Base-by-base conservation (phyloP, 352 stramenopile genomes). In the Halophytophthora polymorphica region DNA sequence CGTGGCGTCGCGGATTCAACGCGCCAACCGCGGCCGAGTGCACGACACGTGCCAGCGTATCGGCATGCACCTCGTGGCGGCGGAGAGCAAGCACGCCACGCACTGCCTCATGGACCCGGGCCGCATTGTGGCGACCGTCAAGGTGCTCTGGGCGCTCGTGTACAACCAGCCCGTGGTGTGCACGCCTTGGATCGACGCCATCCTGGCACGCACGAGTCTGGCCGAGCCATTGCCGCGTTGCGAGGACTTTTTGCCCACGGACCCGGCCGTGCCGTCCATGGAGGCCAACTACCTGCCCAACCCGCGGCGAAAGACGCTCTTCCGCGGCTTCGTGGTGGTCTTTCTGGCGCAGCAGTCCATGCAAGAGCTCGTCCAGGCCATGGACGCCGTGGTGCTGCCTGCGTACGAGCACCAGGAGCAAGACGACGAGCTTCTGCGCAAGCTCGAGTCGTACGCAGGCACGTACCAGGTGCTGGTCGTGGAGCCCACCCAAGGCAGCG, bases 51-150 rank as follows among this genome's bases (percentile, higher is more conserved):
- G 85, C 54, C 78, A 93, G 56, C 64, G 68, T 25, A 74, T 90
- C 25, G 85, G 83, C 40, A 93, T 95, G 77, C 85, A 95, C 45
- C 61, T 92, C 41, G 59, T 93, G 51, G 36, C 61, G 14, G 47
- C 38, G 1, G 64, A 86, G 49, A 83, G 60, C 38, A 75, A 79
- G 46, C 61, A 87, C 22, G 81, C 81, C 8, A 95, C 83, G 6
- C 83, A 95, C 45, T 95, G 85, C 50, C 85, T 95, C 53, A 88
- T 91, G 78, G 85, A 95, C 44, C 68, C 77, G n/a, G 85, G 78
- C 6, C 71, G 60, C 33, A 78, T 93, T 55, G 76, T 93, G 25
- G 85, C 81, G 21, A 95, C 85, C 1, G 75, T 91, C 21, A 95
- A 95, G 45, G 76, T 93, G 48, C 69, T 95, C 10, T 95, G 85